Evolutionary conservation across 1,139 yeast species (phyloP).

Genomic region (Pichia sp.): DNA sequence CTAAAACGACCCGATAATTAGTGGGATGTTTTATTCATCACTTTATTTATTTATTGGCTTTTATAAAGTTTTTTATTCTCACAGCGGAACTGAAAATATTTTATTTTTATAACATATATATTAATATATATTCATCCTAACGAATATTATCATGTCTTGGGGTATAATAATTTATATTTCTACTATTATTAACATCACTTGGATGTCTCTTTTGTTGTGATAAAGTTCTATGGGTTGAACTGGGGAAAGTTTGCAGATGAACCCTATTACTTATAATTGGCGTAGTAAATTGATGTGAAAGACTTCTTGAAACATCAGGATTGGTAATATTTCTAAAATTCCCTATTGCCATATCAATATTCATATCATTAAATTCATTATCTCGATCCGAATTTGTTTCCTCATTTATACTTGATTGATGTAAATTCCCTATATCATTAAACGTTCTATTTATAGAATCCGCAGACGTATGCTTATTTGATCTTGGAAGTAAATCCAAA

Average conservation of each 20-base stretch:
- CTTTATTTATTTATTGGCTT: too few relatives aligned
- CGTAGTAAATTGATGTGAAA: slow-evolving; percentile 18
- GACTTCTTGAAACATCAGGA: slow-evolving; percentile 9
- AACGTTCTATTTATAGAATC: background rate
- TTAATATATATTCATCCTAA: slow-evolving; percentile 2
- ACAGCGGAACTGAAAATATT: too few relatives aligned
- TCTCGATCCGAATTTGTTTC: background rate
- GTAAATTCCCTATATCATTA: background rate
- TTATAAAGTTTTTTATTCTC: too few relatives aligned
- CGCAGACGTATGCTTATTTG: background rate
- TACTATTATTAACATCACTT: slow-evolving; percentile 3
- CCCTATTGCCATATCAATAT: slow-evolving; percentile 2
- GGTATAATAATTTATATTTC: slow-evolving; percentile 14
- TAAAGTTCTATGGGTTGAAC: slow-evolving; percentile 7
- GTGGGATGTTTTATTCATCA: too few relatives aligned
- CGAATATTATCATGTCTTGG: slow-evolving; percentile 22
- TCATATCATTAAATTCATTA: background rate
- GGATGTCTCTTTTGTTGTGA: slow-evolving; percentile 16
- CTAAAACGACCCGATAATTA: too few relatives aligned
- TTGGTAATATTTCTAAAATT: slow-evolving; percentile 6
- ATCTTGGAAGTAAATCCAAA: background rate
- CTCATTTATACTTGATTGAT: slow-evolving; percentile 1
- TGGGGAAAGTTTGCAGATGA: slow-evolving; percentile 13
- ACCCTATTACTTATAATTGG: slow-evolving; percentile 23
- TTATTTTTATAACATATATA: too few relatives aligned